Base-by-base conservation (phyloP, 345 rosid species). In the Corchorus olitorius region DNA sequence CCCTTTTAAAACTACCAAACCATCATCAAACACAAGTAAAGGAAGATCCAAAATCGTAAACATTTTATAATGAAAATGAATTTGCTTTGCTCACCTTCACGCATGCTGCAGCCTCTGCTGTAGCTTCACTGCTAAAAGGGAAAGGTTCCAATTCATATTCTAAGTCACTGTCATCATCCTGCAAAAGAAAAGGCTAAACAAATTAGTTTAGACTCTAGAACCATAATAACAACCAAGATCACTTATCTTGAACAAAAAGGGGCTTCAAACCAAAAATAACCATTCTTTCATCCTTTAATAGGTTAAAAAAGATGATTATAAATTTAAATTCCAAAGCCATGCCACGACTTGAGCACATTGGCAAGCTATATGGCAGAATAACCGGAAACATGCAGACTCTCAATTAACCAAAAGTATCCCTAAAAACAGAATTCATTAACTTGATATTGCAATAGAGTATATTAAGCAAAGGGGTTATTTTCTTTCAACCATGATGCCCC, bases 161-260 rank as follows among this genome's bases (percentile, higher is more conserved):
- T 61, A 92, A 77, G 84, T 93, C 98, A 85, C 98, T 93, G 45
- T 93, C 97, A 78, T 92, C 97, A 79, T 93, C 97, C 99, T 96
- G 87, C 77, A 84, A 64, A 63, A 72, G 48, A 69, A 78, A 15
- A 74, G 49, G 68, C 34, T 61, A 41, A 63, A 72, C n/a, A 5
- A 69, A 54, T 9, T 3, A 9, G 52, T 19, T 39, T 41, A 72
- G 20, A 58, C 74, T 39, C 4, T 39, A 39, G 2, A 39, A 27
- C 27, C 19, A 70, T 52, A 55, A 55, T 5, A 56, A 56, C 37
- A 37, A 55, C 11, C 64, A 72, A 72, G 33, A 72, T 20, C 52
- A 72, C 75, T 39, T 55, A n/a, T 41, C 50, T 8, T 54, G 17
- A 33, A 54, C n/a, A 33, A 62, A 37, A 54, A 70, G 37, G 63